Base-by-base conservation (phyloP, 352 stramenopile genomes). In the Phytophthora foliorum region DNA sequence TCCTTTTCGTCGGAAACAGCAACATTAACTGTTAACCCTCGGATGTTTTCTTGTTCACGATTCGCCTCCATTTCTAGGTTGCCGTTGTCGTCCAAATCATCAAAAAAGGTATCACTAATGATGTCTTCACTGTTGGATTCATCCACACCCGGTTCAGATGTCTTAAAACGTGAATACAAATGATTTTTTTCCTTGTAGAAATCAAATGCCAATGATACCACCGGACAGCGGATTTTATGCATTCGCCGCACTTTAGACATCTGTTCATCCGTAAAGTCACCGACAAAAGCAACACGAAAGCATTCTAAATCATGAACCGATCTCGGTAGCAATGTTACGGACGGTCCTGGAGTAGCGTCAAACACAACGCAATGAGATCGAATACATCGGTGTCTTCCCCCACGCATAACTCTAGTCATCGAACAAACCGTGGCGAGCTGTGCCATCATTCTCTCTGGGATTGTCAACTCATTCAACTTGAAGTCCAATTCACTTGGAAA, bases 181-280 rank as follows among this genome's bases (percentile, higher is more conserved):
- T 38, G 1, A 16, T 42, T 59, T 25, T 49, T 59, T 1, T 41
- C 21, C 36, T 48, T 59, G 52, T 59, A 59, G n/a, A n/a, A n/a
- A n/a, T n/a, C n/a, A 49, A 59, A 59, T 34, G 29, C 4, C 29
- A n/a, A n/a, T n/a, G n/a, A 34, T 34, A 34, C 4, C 29, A 4
- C 9, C 29, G 8, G 8, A 34, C 29, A 34, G 8, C 29, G 29
- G 8, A 34, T 8, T 8, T 34, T 34, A 9, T 34, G 29, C 29
- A 34, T 34, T 8, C 9, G 29, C 9, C 29, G 29, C 29, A 34
- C 29, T 34, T 34, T 34, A 9, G 29, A 34, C 9, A 34, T 34
- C 9, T 34, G 29, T 9, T 4, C 9, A 34, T 34, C 29, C 4
- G 29, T 34, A 34, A 34, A 34, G 29, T 34, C 29, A 51, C 21